A percentile compares a stretch with the other conserved stretches of the same genome.
Evolutionary conservation across 2,329 filamentous ascomycete species (phyloP).

Genomic region (Botrytis byssoidea): DNA sequence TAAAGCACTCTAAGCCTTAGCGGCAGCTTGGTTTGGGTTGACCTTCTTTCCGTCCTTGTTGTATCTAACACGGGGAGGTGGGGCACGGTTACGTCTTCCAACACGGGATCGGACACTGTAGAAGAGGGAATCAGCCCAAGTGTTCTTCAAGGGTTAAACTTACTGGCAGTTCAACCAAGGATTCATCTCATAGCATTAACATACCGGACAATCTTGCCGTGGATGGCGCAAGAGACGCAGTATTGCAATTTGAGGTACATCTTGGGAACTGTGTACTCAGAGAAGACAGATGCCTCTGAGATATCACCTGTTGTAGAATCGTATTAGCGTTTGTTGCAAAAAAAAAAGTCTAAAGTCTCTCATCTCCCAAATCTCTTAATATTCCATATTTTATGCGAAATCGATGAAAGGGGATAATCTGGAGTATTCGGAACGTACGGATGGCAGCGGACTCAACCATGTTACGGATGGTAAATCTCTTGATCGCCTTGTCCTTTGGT

Average conservation of each 20-base stretch:
- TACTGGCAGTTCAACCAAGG: slow-evolving; percentile 54
- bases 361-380: not conserved
- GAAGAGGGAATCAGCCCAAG: slow-evolving; percentile 34
- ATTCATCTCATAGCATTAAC: slow-evolving; percentile 58
- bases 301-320: slow-evolving; percentile 78
- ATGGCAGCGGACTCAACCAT: slow-evolving; percentile 99
- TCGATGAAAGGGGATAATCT: not conserved
- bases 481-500: slow-evolving; percentile 98
- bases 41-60: slow-evolving; percentile 99
- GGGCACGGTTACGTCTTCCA: slow-evolving; percentile 98
- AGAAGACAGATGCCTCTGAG: slow-evolving; percentile 98
- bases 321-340: slow-evolving; percentile 21
- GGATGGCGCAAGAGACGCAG: slow-evolving; percentile 99
- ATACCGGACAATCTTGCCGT: slow-evolving; percentile 99
- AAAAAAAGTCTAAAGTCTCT: not conserved
- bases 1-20: slow-evolving; percentile 36
- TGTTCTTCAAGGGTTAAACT: slow-evolving; percentile 46
- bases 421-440: slow-evolving; percentile 65
- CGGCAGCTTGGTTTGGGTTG: slow-evolving; percentile 48
- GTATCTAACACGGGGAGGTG: slow-evolving; percentile 95
- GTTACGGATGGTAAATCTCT: slow-evolving; percentile 99
- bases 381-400: not conserved
- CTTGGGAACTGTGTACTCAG: slow-evolving; percentile 99
- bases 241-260: slow-evolving; percentile 99
- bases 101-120: slow-evolving; percentile 91